phyloP scores from a whole-genome alignment of 331 rosid genomes.

The Rhamnella rubrinervis region DNA sequence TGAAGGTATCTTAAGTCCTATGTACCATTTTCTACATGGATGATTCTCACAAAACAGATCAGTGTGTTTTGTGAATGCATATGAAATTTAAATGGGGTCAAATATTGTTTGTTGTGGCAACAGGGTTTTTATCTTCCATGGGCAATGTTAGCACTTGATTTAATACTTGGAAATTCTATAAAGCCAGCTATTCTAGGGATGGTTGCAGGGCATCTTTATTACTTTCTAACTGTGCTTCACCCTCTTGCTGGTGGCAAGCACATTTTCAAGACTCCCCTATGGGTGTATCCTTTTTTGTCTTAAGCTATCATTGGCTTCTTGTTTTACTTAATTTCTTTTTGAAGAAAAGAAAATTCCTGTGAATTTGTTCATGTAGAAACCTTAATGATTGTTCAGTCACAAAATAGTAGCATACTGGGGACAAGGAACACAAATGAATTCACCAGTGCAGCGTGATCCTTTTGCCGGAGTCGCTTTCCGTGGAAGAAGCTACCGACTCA shows the following conservation, averaged over 20 bases:
- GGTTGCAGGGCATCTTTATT: slow-evolving; percentile 67
- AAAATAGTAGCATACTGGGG: slow-evolving; percentile 80
- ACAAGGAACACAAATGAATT: slow-evolving; percentile 56
- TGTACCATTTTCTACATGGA: not conserved
- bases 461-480: slow-evolving; percentile 48
- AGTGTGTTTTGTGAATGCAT: not conserved
- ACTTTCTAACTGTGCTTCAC: slow-evolving; percentile 74
- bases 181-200: slow-evolving; percentile 52
- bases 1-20: slow-evolving; percentile 44
- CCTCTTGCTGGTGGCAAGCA: slow-evolving; percentile 68
- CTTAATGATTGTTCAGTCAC: slow-evolving; percentile 48
- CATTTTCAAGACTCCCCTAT: slow-evolving; percentile 60
- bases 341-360: too few species aligned
- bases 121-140: slow-evolving; percentile 79
- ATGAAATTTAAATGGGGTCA: not conserved
- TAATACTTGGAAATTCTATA: slow-evolving; percentile 47
- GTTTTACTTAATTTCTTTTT: not conserved
- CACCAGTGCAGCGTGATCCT: slow-evolving; percentile 65
- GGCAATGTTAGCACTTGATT: slow-evolving; percentile 47
- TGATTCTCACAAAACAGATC: not conserved
- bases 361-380: not conserved
- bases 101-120: not conserved
- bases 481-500: slow-evolving; percentile 66
- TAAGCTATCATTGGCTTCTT: not conserved
- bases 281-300: slow-evolving; percentile 61